phyloP scores from a whole-genome alignment of 2,329 filamentous ascomycete species.

The Ilyonectria robusta region DNA sequence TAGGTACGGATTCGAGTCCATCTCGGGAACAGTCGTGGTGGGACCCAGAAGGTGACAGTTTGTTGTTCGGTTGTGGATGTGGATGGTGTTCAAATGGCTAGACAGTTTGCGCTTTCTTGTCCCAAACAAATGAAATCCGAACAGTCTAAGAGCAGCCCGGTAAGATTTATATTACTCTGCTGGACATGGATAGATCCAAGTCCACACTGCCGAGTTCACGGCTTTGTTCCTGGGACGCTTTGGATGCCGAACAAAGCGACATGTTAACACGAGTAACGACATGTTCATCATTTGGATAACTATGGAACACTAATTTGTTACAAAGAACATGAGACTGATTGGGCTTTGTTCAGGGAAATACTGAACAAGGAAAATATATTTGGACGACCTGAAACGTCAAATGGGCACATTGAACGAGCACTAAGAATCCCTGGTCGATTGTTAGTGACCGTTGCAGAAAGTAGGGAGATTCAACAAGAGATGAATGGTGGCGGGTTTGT shows the following conservation, averaged over 20 bases:
- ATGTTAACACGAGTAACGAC: neutral
- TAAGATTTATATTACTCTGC: neutral
- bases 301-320: neutral
- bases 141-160: neutral
- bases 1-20: neutral
- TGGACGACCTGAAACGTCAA: neutral
- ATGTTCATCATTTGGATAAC: neutral
- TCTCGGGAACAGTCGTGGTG: neutral
- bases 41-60: neutral
- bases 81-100: neutral
- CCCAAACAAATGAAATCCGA: neutral
- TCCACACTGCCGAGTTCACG: neutral
- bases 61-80: neutral
- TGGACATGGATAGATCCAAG: no score
- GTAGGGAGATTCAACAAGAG: conserved; percentile 11
- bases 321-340: neutral
- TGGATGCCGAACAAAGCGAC: neutral
- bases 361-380: neutral
- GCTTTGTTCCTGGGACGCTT: neutral
- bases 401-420: no score
- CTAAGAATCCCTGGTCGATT: conserved; percentile 18
- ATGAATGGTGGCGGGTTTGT: conserved; percentile 28
- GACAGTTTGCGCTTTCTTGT: no score
- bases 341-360: conserved; percentile 1
- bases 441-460: conserved; percentile 35